A percentile compares a stretch with the other conserved stretches of the same genome.
phyloP scores from a whole-genome alignment of 495 filamentous ascomycete genomes.

The Tuber indicum region DNA sequence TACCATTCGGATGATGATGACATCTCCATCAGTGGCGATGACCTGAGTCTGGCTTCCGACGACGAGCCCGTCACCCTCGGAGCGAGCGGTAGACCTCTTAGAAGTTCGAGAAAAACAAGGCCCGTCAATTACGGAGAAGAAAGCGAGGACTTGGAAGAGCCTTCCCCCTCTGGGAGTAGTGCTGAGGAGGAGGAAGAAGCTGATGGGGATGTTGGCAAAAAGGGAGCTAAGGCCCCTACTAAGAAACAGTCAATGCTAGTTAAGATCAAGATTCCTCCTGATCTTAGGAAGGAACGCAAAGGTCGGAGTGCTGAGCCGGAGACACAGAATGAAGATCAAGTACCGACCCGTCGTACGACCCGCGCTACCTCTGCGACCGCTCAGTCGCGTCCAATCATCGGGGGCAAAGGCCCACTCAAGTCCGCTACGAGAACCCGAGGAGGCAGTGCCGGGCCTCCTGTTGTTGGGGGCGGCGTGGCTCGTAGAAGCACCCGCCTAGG shows the following conservation, averaged over 20 bases:
- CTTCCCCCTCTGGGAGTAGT: neutral
- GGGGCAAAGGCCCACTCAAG: conserved; percentile 34
- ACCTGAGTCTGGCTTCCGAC: conserved; percentile 26
- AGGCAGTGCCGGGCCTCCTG: conserved; percentile 32
- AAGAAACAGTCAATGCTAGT: conserved; percentile 26
- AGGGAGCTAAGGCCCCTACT: conserved; percentile 23
- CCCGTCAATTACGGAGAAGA: conserved; percentile 35
- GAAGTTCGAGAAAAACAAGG: conserved; percentile 27
- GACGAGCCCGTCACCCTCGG: conserved; percentile 32
- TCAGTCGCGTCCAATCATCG: conserved; percentile 23
- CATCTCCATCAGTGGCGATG: conserved; percentile 30
- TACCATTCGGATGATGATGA: conserved; percentile 31
- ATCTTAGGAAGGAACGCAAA: conserved; percentile 5
- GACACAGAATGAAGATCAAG: conserved; percentile 6
- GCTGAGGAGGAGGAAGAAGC: conserved; percentile 29
- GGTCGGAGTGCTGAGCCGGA: conserved; percentile 8
- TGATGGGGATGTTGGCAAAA: conserved; percentile 26
- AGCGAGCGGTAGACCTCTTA: conserved; percentile 31
- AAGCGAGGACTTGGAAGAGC: conserved; percentile 28
- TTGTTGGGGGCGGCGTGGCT: conserved; percentile 16
- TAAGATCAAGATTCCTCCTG: conserved; percentile 24
- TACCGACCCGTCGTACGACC: conserved; percentile 21
- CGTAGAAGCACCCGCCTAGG: conserved; percentile 35
- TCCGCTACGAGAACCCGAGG: conserved; percentile 24
- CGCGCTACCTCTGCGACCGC: conserved; percentile 38